Base-by-base conservation (phyloP, 2,329 filamentous ascomycete genomes). In the Calonectria ilicicola region DNA sequence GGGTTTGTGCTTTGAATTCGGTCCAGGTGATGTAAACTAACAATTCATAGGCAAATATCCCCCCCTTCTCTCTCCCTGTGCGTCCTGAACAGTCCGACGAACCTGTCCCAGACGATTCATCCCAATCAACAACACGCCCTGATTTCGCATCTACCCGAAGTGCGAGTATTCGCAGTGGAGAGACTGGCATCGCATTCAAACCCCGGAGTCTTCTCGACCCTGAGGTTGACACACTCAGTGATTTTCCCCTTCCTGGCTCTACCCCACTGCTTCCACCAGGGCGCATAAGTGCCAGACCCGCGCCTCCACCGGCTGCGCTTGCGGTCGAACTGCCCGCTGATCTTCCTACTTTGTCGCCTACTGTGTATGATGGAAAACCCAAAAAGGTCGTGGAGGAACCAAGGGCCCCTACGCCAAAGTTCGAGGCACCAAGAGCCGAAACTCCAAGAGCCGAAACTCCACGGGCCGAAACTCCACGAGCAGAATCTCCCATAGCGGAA, bases 1-100 rank as follows among this genome's bases (percentile, higher is more conserved):
- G 91, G 87, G 93, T 94, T 89, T 85, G 91, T 83, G 29, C 23
- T 4, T 60, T 23, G 32, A 17, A 14, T 32, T 32, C 15, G 6
- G 47, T 66, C 56, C 4, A 29, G n/a, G 38, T 19, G 26, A 9
- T 23, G 42, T 7, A 67, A 35, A 17, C 75, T 79, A 69, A 80
- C 63, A 5, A n/a, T 38, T 8, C 15, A 10, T 46, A 80, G 78
- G 76, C 78, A 40, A 76, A 71, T 1, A 80, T 80, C 14, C 78
- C 78, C 32, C 78, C 78, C 1, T 80, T 80, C 53, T 75, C 78
- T 46, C 71, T 80, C 4, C 78, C 77, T 0, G 47, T 74, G 7
- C 65, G 78, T n/a, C 9, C 58, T 1, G 19, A 23, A 9, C 35
- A 60, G 12, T 35, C 73, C 7, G 62, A 58, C 15, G 67, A 63